Percentiles rank a stretch among this genome's conserved stretches.
Evolutionary conservation across 2,329 filamentous ascomycete genomes (phyloP).

Genomic region (Ceratocystis cacaofunesta): DNA sequence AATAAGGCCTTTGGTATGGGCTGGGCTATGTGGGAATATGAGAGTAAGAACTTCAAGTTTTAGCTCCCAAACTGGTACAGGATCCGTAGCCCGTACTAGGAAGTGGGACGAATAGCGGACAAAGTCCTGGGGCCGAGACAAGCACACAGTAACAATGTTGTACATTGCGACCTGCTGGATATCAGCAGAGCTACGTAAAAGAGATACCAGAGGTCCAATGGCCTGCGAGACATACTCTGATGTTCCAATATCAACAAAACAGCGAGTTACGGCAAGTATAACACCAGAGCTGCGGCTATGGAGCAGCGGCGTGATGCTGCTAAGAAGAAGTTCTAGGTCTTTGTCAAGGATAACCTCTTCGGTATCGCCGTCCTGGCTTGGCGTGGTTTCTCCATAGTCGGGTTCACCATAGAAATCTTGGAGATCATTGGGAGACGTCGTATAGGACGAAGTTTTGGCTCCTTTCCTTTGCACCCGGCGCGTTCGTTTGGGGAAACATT

Average conservation of each 20-base stretch:
- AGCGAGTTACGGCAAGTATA: constrained; percentile 71
- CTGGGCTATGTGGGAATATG: constrained; percentile 69
- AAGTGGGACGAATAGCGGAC: constrained; percentile 83
- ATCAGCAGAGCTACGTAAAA: constrained; percentile 71
- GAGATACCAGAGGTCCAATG: constrained; percentile 70
- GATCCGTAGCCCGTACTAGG: constrained; percentile 65
- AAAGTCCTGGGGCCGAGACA: constrained; percentile 63
- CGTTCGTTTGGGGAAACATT: constrained; percentile 65
- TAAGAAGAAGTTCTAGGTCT: constrained; percentile 69
- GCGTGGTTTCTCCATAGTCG: constrained; percentile 27
- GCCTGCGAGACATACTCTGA: constrained; percentile 58
- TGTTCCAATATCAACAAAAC: constrained; percentile 74
- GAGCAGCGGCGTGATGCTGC: constrained; percentile 65
- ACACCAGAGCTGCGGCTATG: constrained; percentile 90
- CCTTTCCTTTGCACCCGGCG: constrained; percentile 30
- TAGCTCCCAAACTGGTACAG: constrained; percentile 69
- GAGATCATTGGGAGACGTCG: constrained; percentile 29
- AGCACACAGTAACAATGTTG: constrained; percentile 87
- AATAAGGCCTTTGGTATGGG: constrained; percentile 68
- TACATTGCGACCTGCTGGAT: constrained; percentile 81
- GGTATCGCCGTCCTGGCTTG: constrained; percentile 30
- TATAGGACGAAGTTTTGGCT: constrained; percentile 25
- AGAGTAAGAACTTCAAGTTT: constrained; percentile 86
- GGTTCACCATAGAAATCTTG: constrained; percentile 70
- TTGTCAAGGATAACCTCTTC: constrained; percentile 54